Percentiles rank a stretch among this genome's conserved stretches.
Evolutionary conservation across 768 basidiomycete species (phyloP).

Genomic region (Hemileccinum impolitum): DNA sequence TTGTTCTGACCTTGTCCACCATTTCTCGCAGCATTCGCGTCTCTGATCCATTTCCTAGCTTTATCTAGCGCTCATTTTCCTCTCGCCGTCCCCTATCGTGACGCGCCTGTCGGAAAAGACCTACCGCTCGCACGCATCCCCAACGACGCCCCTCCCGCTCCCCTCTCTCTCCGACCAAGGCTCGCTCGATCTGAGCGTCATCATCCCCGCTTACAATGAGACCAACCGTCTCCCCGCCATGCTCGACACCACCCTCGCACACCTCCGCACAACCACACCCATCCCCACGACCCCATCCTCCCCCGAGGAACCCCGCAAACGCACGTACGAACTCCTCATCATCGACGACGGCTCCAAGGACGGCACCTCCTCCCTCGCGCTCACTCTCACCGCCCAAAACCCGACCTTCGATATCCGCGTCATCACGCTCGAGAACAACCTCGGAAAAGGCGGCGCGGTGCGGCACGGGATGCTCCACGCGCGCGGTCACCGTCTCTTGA

Average conservation of each 20-base stretch:
- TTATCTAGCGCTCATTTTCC: slow-evolving; percentile 66
- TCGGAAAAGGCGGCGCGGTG: slow-evolving; percentile 93
- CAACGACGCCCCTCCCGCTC: slow-evolving; percentile 52
- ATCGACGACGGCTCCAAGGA: slow-evolving; percentile 90
- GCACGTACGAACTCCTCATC: slow-evolving; percentile 77
- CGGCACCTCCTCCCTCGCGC: slow-evolving; percentile 61
- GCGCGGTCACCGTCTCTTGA: slow-evolving; percentile 73
- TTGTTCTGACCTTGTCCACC: slow-evolving; percentile 31
- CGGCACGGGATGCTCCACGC: slow-evolving; percentile 86
- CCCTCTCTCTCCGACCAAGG: slow-evolving; percentile 53
- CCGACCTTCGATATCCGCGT: slow-evolving; percentile 65
- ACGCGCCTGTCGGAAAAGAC: slow-evolving; percentile 64
- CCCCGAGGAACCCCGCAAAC: slow-evolving; percentile 34
- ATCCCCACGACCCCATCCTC: slow-evolving; percentile 17
- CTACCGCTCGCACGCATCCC: slow-evolving; percentile 58
- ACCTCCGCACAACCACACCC: slow-evolving; percentile 46
- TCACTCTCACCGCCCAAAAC: slow-evolving; percentile 59
- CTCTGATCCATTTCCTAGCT: slow-evolving; percentile 41
- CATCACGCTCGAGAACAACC: slow-evolving; percentile 72
- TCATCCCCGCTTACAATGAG: slow-evolving; percentile 94
- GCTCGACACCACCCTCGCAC: slow-evolving; percentile 71
- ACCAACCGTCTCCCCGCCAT: slow-evolving; percentile 77
- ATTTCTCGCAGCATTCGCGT: not conserved
- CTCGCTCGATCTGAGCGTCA: slow-evolving; percentile 69
- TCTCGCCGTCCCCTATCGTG: slow-evolving; percentile 68